Evolutionary conservation across 306 rosid species (phyloP), one percentile per base, ranked within the genome.

Genomic region (Glycyrrhiza uralensis): DNA sequence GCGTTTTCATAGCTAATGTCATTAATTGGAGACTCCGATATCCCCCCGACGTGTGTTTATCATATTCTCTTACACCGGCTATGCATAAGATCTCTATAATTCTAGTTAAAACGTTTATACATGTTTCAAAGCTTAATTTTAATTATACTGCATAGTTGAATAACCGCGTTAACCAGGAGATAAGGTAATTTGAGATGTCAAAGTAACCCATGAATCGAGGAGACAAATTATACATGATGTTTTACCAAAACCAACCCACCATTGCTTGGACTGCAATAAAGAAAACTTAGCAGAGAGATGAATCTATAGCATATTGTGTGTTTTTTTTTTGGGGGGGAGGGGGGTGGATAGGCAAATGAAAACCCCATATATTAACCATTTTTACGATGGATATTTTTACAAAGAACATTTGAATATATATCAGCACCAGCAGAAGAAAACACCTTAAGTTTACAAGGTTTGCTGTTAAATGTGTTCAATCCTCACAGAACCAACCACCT

Each of bases 401-500:
- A 56, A 20, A 32, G 77, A 69, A 77, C 73, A 72, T 64, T 12
- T 30, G 33, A 70, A 58, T 17, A 72, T 39, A 4, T 42, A 14
- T 11, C 22, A 42, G 57, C 68, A 69, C 62, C 45, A 72, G 35
- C 46, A 61, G 24, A 23, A 32, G 73, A 75, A 74, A 77, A 59
- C 83, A 69, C 45, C 72, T 64, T 12, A 19, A 69, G 69, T 73
- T 77, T 77, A 76, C 76, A 74, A 66, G 66, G 77, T 81, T 69
- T 69, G 47, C 69, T 18, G 47, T 38, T 44, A 47, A 72, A 44
- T 24, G 62, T 35, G 75, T 61, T 69, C 56, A 61, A 66, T 74
- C 67, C 74, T 76, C 82, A 78, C 42, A 76, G 74, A 75, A 75
- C 22, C 51, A 74, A 76, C 83, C 61, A 73, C 72, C 80, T 24